Evolutionary conservation across 148 eudicot species (phyloP).

Genomic region (Rhododendron mucronatum): DNA sequence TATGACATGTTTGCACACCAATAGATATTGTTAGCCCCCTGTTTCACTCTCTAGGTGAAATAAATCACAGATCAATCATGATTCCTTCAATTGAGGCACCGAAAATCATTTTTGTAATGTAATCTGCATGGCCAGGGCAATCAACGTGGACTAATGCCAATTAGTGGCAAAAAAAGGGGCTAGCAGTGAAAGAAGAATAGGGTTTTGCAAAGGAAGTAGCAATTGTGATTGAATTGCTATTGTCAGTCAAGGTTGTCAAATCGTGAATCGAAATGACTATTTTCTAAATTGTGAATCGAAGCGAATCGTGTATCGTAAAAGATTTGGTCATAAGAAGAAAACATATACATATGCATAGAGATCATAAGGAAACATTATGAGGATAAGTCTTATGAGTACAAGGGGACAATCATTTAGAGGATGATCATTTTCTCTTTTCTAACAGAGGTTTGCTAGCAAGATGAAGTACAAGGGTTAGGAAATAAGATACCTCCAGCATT

Average conservation of each 20-base stretch:
- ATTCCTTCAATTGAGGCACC: background rate
- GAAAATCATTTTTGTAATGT: no score
- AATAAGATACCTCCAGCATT: constrained; percentile 78
- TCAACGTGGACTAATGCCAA: background rate
- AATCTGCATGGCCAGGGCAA: background rate
- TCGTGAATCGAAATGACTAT: no score
- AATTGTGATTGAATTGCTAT: background rate
- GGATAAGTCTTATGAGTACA: no score
- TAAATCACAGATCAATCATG: background rate
- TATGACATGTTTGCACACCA: background rate
- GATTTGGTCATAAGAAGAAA: no score
- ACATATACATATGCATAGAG: no score
- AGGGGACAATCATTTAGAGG: no score
- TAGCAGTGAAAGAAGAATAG: background rate
- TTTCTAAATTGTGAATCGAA: no score
- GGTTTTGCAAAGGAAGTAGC: background rate
- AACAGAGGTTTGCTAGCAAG: background rate
- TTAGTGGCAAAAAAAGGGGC: background rate
- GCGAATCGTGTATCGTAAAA: no score
- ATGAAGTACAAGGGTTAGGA: background rate
- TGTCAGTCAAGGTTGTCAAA: background rate
- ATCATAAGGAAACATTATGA: no score
- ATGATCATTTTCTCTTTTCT: background rate
- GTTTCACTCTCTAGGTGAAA: background rate
- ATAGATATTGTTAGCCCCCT: background rate